Percentiles rank a stretch among this genome's conserved stretches.
Conservation (phyloP, 129 eudicot species). For the Arctium minus region DNA sequence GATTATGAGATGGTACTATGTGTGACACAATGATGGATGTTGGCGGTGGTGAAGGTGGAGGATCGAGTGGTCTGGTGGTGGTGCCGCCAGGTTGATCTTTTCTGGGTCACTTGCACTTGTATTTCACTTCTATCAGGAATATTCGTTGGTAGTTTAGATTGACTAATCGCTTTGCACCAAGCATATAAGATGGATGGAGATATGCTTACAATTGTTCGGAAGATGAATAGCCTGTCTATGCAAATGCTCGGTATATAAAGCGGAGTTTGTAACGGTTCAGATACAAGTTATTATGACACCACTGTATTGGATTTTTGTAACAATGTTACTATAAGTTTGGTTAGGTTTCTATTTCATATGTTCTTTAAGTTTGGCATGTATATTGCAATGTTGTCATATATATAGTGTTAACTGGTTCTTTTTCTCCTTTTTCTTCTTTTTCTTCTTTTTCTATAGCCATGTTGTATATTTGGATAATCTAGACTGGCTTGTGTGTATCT, state of each 20-base stretch:
- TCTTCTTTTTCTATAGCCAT: not conserved
- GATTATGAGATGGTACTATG: constrained; percentile 17
- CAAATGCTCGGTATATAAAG: not conserved
- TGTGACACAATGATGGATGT: not conserved
- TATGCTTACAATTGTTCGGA: not conserved
- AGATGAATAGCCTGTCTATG: not conserved
- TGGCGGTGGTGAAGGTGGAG: not conserved
- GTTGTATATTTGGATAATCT: not conserved
- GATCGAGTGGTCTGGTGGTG: not conserved
- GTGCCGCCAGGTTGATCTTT: not conserved
- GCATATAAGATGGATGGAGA: not conserved
- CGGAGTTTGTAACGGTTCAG: not conserved
- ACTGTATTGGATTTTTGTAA: not conserved
- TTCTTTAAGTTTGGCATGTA: not conserved
- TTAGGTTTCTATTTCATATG: not conserved
- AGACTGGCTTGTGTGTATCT: not conserved
- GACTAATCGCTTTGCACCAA: not conserved
- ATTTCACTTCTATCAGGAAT: constrained; percentile 11
- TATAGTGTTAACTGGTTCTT: not conserved
- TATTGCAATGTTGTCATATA: constrained; percentile 1
- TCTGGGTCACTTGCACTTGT: not conserved
- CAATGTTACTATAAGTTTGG: constrained; percentile 3
- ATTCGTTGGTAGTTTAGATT: not conserved
- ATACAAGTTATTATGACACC: not conserved
- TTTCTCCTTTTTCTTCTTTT: not conserved